Evolutionary conservation across 2,329 filamentous ascomycete species (phyloP).

Genomic region (Penicillium sp.): DNA sequence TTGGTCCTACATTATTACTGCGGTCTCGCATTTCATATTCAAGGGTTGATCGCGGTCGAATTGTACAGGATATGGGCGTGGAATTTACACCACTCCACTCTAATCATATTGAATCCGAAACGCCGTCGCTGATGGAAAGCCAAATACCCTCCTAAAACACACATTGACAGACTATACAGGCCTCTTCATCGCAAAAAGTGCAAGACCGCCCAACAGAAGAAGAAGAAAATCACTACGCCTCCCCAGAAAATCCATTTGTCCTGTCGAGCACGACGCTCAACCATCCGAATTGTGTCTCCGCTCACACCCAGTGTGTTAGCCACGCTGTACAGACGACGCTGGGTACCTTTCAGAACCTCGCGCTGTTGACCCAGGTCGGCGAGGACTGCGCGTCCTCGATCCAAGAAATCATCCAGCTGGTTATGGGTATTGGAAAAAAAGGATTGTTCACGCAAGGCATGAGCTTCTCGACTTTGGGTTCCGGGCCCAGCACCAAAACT

Average conservation of each 20-base stretch:
- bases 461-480: constrained; percentile 66
- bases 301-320: constrained; percentile 90
- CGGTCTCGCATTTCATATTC: too few relatives aligned
- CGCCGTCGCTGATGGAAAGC: constrained; percentile 29
- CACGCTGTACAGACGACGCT: constrained; percentile 82
- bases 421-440: constrained; percentile 78
- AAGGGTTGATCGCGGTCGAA: too few relatives aligned
- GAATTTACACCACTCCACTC: background rate
- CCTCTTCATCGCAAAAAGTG: constrained; percentile 65
- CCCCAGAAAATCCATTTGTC: constrained; percentile 98
- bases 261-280: constrained; percentile 82
- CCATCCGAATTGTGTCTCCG: constrained; percentile 94
- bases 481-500: constrained; percentile 43
- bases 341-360: constrained; percentile 91
- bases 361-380: constrained; percentile 83
- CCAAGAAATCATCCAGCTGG: constrained; percentile 89
- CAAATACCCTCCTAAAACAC: background rate
- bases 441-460: constrained; percentile 80
- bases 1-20: too few relatives aligned
- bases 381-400: constrained; percentile 81
- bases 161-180: background rate
- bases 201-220: constrained; percentile 86
- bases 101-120: constrained; percentile 15
- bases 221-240: constrained; percentile 77
- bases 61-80: too few relatives aligned